Base-by-base conservation (phyloP, 108 stramenopile genomes). In the Skeletonema menzelii region DNA sequence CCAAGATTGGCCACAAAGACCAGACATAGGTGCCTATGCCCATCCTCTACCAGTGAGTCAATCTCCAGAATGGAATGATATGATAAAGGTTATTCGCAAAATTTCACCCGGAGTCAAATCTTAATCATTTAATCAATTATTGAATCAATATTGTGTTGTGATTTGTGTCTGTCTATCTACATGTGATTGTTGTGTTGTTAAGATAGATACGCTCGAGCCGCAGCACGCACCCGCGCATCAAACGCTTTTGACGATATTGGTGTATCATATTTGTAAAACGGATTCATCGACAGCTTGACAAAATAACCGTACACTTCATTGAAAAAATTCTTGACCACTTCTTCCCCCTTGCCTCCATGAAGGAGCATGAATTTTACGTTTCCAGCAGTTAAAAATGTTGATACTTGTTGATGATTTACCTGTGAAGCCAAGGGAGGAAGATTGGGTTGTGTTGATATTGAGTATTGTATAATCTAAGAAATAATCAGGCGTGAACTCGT, bases 251-350 rank as follows among this genome's bases (percentile, higher is more conserved):
- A 89, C 15, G 81, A 76, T 63, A 97, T 94, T 37, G 95, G 95
- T 17, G 94, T 91, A 57, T 97, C 97, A 67, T 93, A 92, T 40
- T 84, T 83, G 77, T 96, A 97, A 61, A 97, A 97, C 30, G 97
- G 97, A 82, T 97, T 97, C 96, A 97, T 94, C 13, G 92, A 83
- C 38, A 92, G 79, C 90, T 97, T 96, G 63, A 97, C 97, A 72
- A 96, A 97, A 27, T 95, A 82, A 38, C 96, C 96, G 59, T 97
- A 94, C 6, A 97, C 94, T 27, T 97, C 97, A 32, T 88, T 83
- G 82, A 97, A 97, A 69, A 97, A 97, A 44, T 83, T 92, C 65
- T 88, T 84, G 38, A 97, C 86, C 35, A 70, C 85, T 44, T 97
- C 96, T 75, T 97, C 96, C 56, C 76, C 89, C 65, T 84, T 83